Evolutionary conservation across 352 stramenopile genomes (phyloP).

Genomic region (Phytophthora fragariae): DNA sequence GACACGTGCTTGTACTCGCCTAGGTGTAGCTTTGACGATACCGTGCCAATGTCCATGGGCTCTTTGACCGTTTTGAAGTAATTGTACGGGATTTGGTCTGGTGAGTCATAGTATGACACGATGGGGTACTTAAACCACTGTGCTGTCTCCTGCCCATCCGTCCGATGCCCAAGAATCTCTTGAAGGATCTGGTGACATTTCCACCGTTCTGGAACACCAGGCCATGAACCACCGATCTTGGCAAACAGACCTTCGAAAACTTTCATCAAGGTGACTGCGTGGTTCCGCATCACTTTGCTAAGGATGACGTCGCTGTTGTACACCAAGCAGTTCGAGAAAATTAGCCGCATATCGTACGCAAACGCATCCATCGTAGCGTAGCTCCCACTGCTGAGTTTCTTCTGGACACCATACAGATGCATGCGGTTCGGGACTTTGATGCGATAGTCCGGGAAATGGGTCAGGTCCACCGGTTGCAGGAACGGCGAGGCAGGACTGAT

Average conservation of each 20-base stretch:
- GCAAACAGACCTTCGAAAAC: slow-evolving; percentile 79
- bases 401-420: slow-evolving; percentile 87
- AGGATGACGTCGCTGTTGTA: slow-evolving; percentile 90
- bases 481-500: slow-evolving; percentile 79
- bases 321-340: slow-evolving; percentile 91
- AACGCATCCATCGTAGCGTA: slow-evolving; percentile 76
- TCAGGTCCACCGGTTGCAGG: slow-evolving; percentile 83
- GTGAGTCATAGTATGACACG: slow-evolving; percentile 85
- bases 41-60: slow-evolving; percentile 86
- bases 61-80: slow-evolving; percentile 85
- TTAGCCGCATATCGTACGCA: slow-evolving; percentile 78
- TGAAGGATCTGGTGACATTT: slow-evolving; percentile 88
- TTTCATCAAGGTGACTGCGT: slow-evolving; percentile 87
- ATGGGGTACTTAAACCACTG: slow-evolving; percentile 92
- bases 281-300: slow-evolving; percentile 85
- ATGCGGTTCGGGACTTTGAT: slow-evolving; percentile 87
- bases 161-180: slow-evolving; percentile 77
- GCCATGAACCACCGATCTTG: slow-evolving; percentile 75
- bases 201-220: slow-evolving; percentile 75
- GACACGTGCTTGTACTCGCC: slow-evolving; percentile 66
- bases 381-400: slow-evolving; percentile 79
- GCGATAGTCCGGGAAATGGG: slow-evolving; percentile 86
- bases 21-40: slow-evolving; percentile 75
- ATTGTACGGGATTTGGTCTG: slow-evolving; percentile 83
- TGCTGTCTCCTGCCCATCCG: slow-evolving; percentile 78